Percentiles rank a stretch among this genome's conserved stretches.
These are phyloP conservation scores for Fusarium foetens DNA, from an alignment of 2,329 filamentous ascomycete species.

Conservation along the genomic window DNA sequence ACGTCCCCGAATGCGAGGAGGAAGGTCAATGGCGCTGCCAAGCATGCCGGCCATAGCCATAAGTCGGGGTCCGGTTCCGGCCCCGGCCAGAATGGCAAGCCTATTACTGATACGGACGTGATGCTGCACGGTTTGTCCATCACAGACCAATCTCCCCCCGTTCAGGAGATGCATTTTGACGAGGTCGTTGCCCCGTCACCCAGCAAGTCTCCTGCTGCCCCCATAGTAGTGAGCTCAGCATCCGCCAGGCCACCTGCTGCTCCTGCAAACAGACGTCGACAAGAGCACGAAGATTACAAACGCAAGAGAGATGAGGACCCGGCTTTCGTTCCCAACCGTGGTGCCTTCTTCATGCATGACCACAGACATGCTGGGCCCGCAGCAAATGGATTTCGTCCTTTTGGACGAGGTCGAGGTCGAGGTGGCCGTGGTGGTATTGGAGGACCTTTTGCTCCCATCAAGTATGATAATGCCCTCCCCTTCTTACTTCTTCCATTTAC, in stretches of 20 bases:
- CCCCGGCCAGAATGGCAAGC: constrained; percentile 47
- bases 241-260: constrained; percentile 64
- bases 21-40: constrained; percentile 55
- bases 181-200: constrained; percentile 52
- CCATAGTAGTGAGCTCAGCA: constrained; percentile 65
- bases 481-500: constrained; percentile 18
- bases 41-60: constrained; percentile 47
- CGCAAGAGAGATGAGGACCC: constrained; percentile 89
- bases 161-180: constrained; percentile 60
- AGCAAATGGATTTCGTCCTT: constrained; percentile 80
- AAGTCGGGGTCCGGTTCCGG: constrained; percentile 51
- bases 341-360: constrained; percentile 97
- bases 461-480: constrained; percentile 60
- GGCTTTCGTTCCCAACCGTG: constrained; percentile 91
- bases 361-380: constrained; percentile 82
- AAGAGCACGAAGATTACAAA: constrained; percentile 91
- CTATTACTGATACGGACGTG: constrained; percentile 64
- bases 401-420: constrained; percentile 73
- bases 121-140: constrained; percentile 67
- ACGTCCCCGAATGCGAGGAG: constrained; percentile 57
- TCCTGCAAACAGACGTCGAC: constrained; percentile 75
- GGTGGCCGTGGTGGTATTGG: constrained; percentile 69
- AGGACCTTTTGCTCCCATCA: constrained; percentile 68
- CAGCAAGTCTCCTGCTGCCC: constrained; percentile 56
- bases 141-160: constrained; percentile 53